phyloP scores from a whole-genome alignment of 345 rosid species.

The Sonneratia caseolaris region DNA sequence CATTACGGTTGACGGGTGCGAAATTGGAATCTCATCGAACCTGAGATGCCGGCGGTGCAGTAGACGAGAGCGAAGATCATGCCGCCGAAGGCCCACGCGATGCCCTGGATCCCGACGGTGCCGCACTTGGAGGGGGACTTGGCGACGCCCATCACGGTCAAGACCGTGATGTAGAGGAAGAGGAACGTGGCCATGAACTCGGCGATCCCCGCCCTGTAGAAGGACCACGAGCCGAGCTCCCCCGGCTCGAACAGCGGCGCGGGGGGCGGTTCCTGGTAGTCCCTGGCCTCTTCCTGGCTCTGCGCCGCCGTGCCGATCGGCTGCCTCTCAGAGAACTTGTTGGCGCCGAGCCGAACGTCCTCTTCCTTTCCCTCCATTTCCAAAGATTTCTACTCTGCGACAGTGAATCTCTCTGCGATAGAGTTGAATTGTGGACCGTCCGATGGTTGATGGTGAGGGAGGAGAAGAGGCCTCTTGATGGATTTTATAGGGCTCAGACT shows the following conservation, averaged over 20 bases:
- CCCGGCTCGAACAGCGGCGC: constrained; percentile 19
- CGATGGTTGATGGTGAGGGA: constrained; percentile 3
- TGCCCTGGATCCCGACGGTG: constrained; percentile 23
- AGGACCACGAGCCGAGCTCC: constrained; percentile 19
- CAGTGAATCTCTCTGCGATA: neutral
- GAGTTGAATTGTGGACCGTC: neutral
- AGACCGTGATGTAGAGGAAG: constrained; percentile 12
- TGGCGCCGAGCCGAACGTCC: constrained; percentile 26
- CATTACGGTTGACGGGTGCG: neutral
- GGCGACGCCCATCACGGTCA: constrained; percentile 24
- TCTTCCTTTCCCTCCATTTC: constrained; percentile 24
- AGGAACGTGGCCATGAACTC: constrained; percentile 21
- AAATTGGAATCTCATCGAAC: neutral
- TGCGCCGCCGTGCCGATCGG: constrained; percentile 26
- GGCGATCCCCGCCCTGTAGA: constrained; percentile 22
- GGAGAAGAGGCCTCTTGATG: neutral
- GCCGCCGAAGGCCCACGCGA: constrained; percentile 28
- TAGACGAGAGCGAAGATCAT: constrained; percentile 27
- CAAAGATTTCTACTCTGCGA: neutral
- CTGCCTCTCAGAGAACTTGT: constrained; percentile 25
- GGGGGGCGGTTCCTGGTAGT: constrained; percentile 22
- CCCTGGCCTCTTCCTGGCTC: constrained; percentile 15
- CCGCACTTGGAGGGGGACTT: constrained; percentile 18
- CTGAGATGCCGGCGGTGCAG: constrained; percentile 26
- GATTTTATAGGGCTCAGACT: constrained; percentile 1